These are phyloP conservation scores for Magnaporthales sp. DNA, from an alignment of 2,329 filamentous ascomycete genomes.

Conservation along the genomic window DNA sequence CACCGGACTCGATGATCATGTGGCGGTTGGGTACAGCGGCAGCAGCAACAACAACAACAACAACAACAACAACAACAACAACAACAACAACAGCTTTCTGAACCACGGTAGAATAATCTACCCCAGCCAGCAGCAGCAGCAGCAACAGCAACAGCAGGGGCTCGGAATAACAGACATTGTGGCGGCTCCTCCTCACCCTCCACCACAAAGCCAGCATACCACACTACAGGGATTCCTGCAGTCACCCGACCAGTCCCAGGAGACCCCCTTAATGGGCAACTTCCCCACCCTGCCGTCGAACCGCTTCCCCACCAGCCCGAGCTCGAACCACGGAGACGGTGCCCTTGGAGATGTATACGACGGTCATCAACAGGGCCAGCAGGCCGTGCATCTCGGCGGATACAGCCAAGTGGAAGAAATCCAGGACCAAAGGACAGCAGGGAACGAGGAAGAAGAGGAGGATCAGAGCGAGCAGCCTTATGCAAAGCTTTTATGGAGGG, in stretches of 20 bases:
- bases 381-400: background rate
- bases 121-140: background rate
- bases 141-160: background rate
- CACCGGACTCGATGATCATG: background rate
- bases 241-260: background rate
- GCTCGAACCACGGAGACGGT: background rate
- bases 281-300: background rate
- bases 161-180: background rate
- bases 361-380: background rate
- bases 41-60: background rate
- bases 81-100: background rate
- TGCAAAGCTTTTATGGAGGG: constrained; percentile 70
- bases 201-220: background rate
- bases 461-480: constrained; percentile 58
- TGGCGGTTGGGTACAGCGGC: background rate
- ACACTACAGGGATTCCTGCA: background rate
- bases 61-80: too few relatives aligned
- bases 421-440: background rate
- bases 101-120: background rate
- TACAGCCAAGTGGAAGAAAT: background rate
- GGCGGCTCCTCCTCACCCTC: background rate
- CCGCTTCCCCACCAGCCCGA: background rate
- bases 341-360: background rate
- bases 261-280: background rate
- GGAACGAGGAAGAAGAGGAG: background rate